Percentiles rank a stretch among this genome's conserved stretches.
Evolutionary conservation across 257 asterid genomes (phyloP).

Genomic region (Solanum dulcamara): DNA sequence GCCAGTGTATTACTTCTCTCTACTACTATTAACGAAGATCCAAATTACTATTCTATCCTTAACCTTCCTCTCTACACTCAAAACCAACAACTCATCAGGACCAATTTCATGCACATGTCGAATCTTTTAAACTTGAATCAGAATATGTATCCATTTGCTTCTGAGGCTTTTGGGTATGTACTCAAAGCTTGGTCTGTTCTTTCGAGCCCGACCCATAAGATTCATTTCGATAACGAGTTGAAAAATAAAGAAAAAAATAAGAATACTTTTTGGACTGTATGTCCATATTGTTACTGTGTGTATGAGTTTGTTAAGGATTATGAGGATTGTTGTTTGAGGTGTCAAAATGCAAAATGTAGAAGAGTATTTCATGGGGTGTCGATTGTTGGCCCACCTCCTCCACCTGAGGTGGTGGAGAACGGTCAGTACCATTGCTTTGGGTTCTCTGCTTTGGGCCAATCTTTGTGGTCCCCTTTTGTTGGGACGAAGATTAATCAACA

Average conservation of each 20-base stretch:
- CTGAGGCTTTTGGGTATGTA: constrained; percentile 29
- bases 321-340: constrained; percentile 34
- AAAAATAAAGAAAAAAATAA: no score
- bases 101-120: constrained; percentile 7
- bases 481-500: not conserved
- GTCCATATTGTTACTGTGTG: constrained; percentile 47
- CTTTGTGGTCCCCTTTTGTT: constrained; percentile 34
- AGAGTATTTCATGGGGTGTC: constrained; percentile 34
- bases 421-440: constrained; percentile 36
- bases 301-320: constrained; percentile 33
- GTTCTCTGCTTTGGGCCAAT: constrained; percentile 14
- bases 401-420: constrained; percentile 36
- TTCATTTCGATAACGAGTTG: not conserved
- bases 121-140: constrained; percentile 22
- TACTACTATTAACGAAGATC: constrained; percentile 9
- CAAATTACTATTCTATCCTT: constrained; percentile 33
- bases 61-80: constrained; percentile 30
- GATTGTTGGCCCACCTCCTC: constrained; percentile 18
- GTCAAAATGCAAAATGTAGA: constrained; percentile 33
- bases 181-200: constrained; percentile 31
- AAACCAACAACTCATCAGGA: constrained; percentile 11
- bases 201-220: not conserved
- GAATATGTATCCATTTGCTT: constrained; percentile 26
- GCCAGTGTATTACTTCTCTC: constrained; percentile 18
- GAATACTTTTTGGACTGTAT: constrained; percentile 35